Base-by-base conservation (phyloP, 2,329 filamentous ascomycete species). In the Chalaropsis thielavioides region DNA sequence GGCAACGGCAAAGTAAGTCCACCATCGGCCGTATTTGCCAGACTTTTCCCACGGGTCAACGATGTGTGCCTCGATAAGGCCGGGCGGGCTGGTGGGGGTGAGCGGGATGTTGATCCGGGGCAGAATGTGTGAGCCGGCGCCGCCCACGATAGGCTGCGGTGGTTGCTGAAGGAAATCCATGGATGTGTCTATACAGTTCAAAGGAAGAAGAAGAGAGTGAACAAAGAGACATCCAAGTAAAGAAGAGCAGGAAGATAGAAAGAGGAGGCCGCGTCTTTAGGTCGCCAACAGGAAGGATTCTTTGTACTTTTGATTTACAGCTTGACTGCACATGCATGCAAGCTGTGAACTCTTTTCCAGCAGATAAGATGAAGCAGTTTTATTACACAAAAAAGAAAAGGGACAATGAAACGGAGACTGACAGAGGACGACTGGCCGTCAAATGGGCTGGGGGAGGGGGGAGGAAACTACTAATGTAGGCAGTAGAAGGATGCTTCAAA, bases 1-100 rank as follows among this genome's bases (percentile, higher is more conserved):
- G 62, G 86, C 83, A 61, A 95, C 74, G 63, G 88, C 85, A 71
- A 96, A 95, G 75, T 95, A 96, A 15, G 92, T 90, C 85, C 90
- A 96, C 66, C 87, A 90, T 62, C 90, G 76, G 1, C 82, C 90
- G 76, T 96, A 96, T 77, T 95, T 95, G 56, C 87, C 89, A 24
- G 91, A 86, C 71, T 90, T 77, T 31, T 74, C 81, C 87, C 89
- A 96, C 27, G 92, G 90, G 73, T 96, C 92, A 66, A 86, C 76
- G 0, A 80, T 82, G 68, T 84, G 74, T 22, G 84, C 84, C 73
- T 86, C 81, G 54, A 86, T 75, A 40, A 86, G 76, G 15, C 84
- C 84, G 0, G 83, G 77, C 0, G 83, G 82, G 68, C 83, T 86
- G 38, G 79, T 80, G 1, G 83, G 73, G 22, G 81, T 84, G 63